Evolutionary conservation across 805 yeast species (phyloP), one percentile per base, ranked within the genome.

Genomic region (Saccharomycopsis fermentans): DNA sequence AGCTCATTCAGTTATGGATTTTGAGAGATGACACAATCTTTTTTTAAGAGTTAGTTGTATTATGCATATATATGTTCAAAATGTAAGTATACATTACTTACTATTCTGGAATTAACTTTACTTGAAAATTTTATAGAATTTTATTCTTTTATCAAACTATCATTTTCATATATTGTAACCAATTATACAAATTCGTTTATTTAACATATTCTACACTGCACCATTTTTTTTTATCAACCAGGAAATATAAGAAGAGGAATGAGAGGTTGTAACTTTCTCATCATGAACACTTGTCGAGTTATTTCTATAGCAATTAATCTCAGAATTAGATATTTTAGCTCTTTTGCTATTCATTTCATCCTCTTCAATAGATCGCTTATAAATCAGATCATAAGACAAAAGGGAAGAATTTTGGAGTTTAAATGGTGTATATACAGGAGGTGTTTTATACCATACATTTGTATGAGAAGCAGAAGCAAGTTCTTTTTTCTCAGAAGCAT

Each of bases 371-470:
- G n/a, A 16, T 43, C 50, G 2, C 14, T 43, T 43, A 43, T 43
- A 43, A 9, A 43, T 21, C n/a, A 4, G n/a, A 54, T 36, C 37
- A 32, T 32, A 21, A 11, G 21, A 14, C 24, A 54, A 26, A 16
- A 36, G 51, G 5, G 50, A 21, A 21, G 55, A 54, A 11, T 19
- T 12, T 43, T 55, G 60, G 16, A 58, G 55, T 17, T 52, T 50
- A 24, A 32, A 48, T 4, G 55, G 55, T 5, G 50, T 35, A 34
- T 37, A 34, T 8, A 58, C 2, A 12, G 60, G 60, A 19, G 60
- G 60, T 14, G 58, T 26, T 32, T 47, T 34, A 32, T 47, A 37
- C 60, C 60, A 58, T 2, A 53, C 29, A 12, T 55, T 39, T 11
- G 54, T 55, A 9, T 39, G 37, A 8, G 32, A 16, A 3, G 40